Base-by-base conservation (phyloP, 306 rosid species). In the Corylus avellana region DNA sequence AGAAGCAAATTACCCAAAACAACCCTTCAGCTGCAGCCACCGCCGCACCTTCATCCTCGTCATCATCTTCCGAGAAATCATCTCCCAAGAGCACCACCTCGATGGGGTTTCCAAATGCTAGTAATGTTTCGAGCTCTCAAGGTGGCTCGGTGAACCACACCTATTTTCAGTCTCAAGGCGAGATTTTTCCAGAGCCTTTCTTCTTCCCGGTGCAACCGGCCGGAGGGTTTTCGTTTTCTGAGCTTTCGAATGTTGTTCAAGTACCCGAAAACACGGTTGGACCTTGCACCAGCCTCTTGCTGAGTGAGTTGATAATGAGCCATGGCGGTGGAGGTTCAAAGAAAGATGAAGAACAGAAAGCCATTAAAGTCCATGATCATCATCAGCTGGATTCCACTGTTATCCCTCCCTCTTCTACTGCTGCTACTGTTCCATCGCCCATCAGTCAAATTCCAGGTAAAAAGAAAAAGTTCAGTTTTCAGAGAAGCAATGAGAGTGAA, bases 61-160 rank as follows among this genome's bases (percentile, higher is more conserved):
- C 98, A 1, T 91, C 97, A 3, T 89, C 97, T 1, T 87, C 97
- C 0, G 98, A 92, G 50, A 94, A 85, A 74, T 87, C 97, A 1
- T 86, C 97, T 1, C 92, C 94, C 1, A 91, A 84, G 51, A 63
- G 7, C 46, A 42, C 80, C 1, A 84, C 82, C 70, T 81, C 92
- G 2, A 80, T 79, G 76, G 94, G 89, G 8, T 91, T 88, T 77
- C 67, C 95, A 16, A 85, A 75, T n/a, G n/a, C 77, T 61, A 58
- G 27, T 12, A 92, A 88, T 37, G 75, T 80, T 67, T 83, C 92
- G 0, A 84, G 87, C 76, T 86, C 96, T 44, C 92, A 92, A 7
- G 82, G 88, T 2, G 44, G 59, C 42, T 87, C 94, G 37, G 93
- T 82, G 42, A 89, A 84, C 68, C 91, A 87, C 7, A 51, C 81